A percentile compares a stretch with the other conserved stretches of the same genome.
Conservation (phyloP, 306 rosid genomes). For the Rosa multiflora region DNA sequence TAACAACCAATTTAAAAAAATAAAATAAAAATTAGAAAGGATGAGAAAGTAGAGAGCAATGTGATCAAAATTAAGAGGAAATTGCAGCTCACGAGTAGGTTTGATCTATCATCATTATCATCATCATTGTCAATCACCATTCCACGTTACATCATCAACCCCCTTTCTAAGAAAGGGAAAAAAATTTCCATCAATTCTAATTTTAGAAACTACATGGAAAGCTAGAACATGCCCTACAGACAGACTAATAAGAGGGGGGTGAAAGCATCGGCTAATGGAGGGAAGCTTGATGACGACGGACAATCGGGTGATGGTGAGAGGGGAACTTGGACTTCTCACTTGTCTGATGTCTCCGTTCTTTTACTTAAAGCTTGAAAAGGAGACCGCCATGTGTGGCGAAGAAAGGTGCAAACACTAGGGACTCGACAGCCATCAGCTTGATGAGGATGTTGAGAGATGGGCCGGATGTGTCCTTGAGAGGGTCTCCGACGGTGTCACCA, state of each 20-base stretch:
- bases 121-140: slow-evolving; percentile 20
- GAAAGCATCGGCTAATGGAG: background rate
- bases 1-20: no score
- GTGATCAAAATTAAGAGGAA: background rate
- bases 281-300: background rate
- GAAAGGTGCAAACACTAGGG: slow-evolving; percentile 94
- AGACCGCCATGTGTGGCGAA: slow-evolving; percentile 93
- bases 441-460: slow-evolving; percentile 98
- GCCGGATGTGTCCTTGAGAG: slow-evolving; percentile 93
- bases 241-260: slow-evolving; percentile 17
- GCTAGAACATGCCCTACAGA: slow-evolving; percentile 14
- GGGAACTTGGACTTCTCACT: slow-evolving; percentile 18
- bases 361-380: slow-evolving; percentile 64
- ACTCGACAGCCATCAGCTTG: slow-evolving; percentile 96
- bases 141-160: slow-evolving; percentile 19
- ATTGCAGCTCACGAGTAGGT: slow-evolving; percentile 11
- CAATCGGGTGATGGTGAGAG: slow-evolving; percentile 10
- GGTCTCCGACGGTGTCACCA: slow-evolving; percentile 98
- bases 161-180: slow-evolving; percentile 28
- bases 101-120: slow-evolving; percentile 34
- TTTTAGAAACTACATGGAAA: slow-evolving; percentile 3
- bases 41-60: background rate
- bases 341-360: background rate
- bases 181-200: slow-evolving; percentile 26
- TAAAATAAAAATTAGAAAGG: no score